phyloP scores from a whole-genome alignment of 352 stramenopile species.

The Phytophthora niederhauseri region DNA sequence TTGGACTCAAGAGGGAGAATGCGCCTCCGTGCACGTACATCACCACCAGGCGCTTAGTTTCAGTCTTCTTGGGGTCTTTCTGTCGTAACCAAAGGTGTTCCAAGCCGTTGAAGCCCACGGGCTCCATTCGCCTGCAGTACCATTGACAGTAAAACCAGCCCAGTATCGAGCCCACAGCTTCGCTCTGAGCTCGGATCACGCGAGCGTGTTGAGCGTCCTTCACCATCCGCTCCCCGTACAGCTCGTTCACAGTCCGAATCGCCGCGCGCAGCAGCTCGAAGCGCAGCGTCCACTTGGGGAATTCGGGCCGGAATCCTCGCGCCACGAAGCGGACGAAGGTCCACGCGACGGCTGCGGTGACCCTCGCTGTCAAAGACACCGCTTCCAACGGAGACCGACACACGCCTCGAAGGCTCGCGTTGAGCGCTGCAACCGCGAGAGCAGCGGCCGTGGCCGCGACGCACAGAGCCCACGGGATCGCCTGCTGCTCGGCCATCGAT shows the following conservation, averaged over 20 bases:
- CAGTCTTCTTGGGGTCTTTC: neutral
- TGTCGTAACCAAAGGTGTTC: slow-evolving; percentile 42
- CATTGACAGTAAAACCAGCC: slow-evolving; percentile 29
- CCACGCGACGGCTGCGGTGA: slow-evolving; percentile 9
- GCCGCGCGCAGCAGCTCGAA: slow-evolving; percentile 42
- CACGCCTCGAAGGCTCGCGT: slow-evolving; percentile 12
- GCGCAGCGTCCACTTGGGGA: slow-evolving; percentile 47
- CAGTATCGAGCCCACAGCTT: slow-evolving; percentile 21
- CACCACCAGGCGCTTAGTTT: slow-evolving; percentile 26
- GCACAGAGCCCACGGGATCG: slow-evolving; percentile 13
- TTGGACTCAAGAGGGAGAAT: slow-evolving; percentile 43
- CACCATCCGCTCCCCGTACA: slow-evolving; percentile 36
- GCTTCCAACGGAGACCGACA: slow-evolving; percentile 36
- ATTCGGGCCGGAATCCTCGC: slow-evolving; percentile 36
- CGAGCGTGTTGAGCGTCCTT: slow-evolving; percentile 21
- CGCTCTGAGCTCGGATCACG: slow-evolving; percentile 35
- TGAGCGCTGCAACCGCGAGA: slow-evolving; percentile 16
- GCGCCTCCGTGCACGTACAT: slow-evolving; percentile 53
- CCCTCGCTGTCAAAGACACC: slow-evolving; percentile 15
- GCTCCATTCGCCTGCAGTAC: slow-evolving; percentile 17
- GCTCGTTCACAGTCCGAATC: slow-evolving; percentile 18
- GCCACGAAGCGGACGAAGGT: slow-evolving; percentile 24
- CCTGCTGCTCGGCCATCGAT: slow-evolving; percentile 11
- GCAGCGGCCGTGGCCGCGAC: slow-evolving; percentile 3
- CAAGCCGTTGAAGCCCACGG: slow-evolving; percentile 28